Evolutionary conservation across 2,329 filamentous ascomycete genomes (phyloP).

Genomic region (Aspergillaceae sp.): DNA sequence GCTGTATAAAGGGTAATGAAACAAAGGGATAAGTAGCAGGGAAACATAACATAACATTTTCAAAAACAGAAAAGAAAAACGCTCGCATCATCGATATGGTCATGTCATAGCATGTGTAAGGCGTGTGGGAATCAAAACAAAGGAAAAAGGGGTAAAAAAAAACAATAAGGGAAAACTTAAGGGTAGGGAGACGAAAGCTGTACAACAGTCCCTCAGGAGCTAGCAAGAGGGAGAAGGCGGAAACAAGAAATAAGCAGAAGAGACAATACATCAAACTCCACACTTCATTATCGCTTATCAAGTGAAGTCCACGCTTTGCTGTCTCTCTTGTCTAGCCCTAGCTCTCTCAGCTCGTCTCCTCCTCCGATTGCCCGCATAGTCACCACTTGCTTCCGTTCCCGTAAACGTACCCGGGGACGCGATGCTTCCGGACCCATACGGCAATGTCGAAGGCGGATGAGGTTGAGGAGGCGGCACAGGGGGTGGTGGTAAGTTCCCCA

Average conservation of each 20-base stretch:
- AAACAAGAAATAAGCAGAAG: not conserved
- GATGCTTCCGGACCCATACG: conserved; percentile 33
- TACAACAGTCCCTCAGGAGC: too few species aligned
- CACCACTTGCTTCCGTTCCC: conserved; percentile 41
- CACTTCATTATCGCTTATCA: conserved; percentile 15
- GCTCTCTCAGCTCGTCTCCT: conserved; percentile 47
- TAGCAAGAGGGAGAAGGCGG: not conserved
- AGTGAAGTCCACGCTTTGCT: conserved; percentile 42
- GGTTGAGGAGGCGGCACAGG: conserved; percentile 26
- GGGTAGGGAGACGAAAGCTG: too few species aligned
- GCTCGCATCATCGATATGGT: not conserved
- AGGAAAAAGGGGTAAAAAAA: too few species aligned
- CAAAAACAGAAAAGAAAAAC: not conserved
- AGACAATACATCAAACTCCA: not conserved
- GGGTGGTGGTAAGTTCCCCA: conserved; percentile 9
- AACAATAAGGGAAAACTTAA: too few species aligned
- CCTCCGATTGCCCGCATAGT: conserved; percentile 47
- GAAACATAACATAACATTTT: not conserved
- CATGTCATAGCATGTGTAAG: not conserved
- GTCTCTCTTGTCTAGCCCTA: conserved; percentile 38
- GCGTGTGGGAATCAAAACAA: not conserved
- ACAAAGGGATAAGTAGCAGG: conserved; percentile 1
- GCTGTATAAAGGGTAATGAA: not conserved
- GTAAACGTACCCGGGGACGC: conserved; percentile 36
- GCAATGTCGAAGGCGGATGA: conserved; percentile 33